Evolutionary conservation across 495 filamentous ascomycete genomes (phyloP).

Genomic region (Penicillium ochrochloron): DNA sequence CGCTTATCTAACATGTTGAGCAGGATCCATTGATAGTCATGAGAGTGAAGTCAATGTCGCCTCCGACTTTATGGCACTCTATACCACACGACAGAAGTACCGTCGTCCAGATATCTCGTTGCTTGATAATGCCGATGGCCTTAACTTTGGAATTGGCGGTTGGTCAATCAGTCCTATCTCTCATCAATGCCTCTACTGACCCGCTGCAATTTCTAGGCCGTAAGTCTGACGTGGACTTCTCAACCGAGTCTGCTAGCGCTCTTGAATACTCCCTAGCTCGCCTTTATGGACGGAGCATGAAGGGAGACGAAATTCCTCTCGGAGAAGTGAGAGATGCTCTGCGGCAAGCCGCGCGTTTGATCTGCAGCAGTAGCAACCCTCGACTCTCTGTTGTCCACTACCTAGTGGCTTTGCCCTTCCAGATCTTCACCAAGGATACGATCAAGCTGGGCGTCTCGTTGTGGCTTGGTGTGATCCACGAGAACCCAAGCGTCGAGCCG

Average conservation of each 20-base stretch:
- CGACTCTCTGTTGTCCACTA: constrained; percentile 79
- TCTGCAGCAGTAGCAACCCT: constrained; percentile 74
- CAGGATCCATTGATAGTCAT: constrained; percentile 70
- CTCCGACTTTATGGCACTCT: constrained; percentile 94
- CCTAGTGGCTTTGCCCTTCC: constrained; percentile 88
- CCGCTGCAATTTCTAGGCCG: constrained; percentile 17
- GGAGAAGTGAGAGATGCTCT: constrained; percentile 78
- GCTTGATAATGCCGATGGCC: constrained; percentile 19
- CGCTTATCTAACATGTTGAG: neutral
- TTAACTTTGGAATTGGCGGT: constrained; percentile 13
- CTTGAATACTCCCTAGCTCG: constrained; percentile 47
- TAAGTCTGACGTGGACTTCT: constrained; percentile 12
- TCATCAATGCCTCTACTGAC: neutral
- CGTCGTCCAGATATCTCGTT: constrained; percentile 70
- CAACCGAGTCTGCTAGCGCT: constrained; percentile 27
- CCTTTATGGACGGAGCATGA: constrained; percentile 68
- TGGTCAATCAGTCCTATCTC: neutral
- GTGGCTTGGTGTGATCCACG: constrained; percentile 96
- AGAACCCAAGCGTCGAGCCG: constrained; percentile 86
- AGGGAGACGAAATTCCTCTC: constrained; percentile 69
- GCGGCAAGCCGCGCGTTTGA: constrained; percentile 78
- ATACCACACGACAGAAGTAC: constrained; percentile 96
- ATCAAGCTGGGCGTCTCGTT: constrained; percentile 94
- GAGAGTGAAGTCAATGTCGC: constrained; percentile 81
- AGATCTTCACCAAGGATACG: constrained; percentile 88